Evolutionary conservation across 208 protist genomes (phyloP), one percentile per base, ranked within the genome.

Genomic region (Polymyxa betae): DNA sequence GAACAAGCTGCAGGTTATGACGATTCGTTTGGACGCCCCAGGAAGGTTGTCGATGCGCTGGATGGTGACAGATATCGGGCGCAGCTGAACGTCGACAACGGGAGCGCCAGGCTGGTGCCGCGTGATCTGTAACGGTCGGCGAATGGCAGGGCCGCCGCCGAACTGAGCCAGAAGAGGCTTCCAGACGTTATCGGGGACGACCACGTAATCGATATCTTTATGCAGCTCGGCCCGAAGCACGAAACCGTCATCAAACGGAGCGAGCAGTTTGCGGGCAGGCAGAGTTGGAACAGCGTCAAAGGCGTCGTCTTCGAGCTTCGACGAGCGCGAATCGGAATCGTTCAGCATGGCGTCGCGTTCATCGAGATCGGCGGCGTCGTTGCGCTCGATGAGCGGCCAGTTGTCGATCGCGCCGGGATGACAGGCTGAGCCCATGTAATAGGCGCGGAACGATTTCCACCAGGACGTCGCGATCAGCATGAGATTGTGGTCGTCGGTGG

Each of bases 201-300:
- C 40, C 5, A 82, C 72, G n/a, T 82, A 82, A 43, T 82, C 72
- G 24, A 60, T 24, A 20, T 35, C 35, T 5, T 40, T 35, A 20
- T 43, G 72, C 5, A 82, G n/a, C 10, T n/a, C 72, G n/a, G 5
- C 12, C 10, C 72, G 72, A 12, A 82, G 5, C 35, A 12, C 35
- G 72, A 82, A 43, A 43, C n/a, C 72, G n/a, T 82, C n/a, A 43
- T 82, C n/a, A n/a, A 82, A 82, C 40, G 72, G 72, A 43, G 5
- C 5, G 5, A 82, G 72, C 5, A 66, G 54, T 66, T 16, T 66
- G 20, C 16, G 54, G 54, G 20, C 20, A 66, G 29, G 20, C 54
- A 66, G 54, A 66, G 54, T n/a, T n/a, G n/a, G n/a, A n/a, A n/a
- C n/a, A n/a, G n/a, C n/a, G n/a, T n/a, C n/a, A n/a, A n/a, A n/a